Conservation (phyloP, 768 basidiomycete species). For the Boletus rubropictus region DNA sequence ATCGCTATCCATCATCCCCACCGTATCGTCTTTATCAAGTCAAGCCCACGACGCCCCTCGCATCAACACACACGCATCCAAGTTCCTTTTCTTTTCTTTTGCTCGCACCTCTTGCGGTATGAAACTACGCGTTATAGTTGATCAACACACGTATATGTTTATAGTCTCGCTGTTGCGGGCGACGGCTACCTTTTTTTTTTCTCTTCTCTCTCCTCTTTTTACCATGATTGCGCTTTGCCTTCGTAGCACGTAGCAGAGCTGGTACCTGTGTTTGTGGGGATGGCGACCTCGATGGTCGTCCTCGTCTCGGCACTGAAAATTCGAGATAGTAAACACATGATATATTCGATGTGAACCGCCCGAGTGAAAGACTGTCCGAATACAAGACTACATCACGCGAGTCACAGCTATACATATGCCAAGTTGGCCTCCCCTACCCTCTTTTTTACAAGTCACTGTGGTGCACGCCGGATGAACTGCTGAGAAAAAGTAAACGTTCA, state of each 20-base stretch:
- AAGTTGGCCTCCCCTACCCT: too few relatives aligned
- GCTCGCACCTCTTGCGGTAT: slow-evolving; percentile 13
- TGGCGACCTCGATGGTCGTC: slow-evolving; percentile 16
- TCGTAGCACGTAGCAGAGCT: slow-evolving; percentile 13
- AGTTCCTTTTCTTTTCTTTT: slow-evolving; percentile 1
- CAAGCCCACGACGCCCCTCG: slow-evolving; percentile 7
- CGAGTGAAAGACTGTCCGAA: too few relatives aligned
- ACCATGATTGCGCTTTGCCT: slow-evolving; percentile 12
- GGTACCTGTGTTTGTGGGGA: slow-evolving; percentile 3
- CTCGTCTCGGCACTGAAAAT: slow-evolving; percentile 2
- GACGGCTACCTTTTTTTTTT: background rate
- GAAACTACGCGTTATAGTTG: slow-evolving; percentile 27
- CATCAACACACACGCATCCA: slow-evolving; percentile 14
- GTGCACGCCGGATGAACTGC: background rate
- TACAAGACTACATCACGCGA: background rate
- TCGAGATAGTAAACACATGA: slow-evolving; percentile 9
- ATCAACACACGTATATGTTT: slow-evolving; percentile 18
- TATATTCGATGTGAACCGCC: too few relatives aligned
- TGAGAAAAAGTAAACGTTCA: too few relatives aligned
- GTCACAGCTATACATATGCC: background rate
- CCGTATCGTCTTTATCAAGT: slow-evolving; percentile 5
- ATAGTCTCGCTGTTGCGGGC: slow-evolving; percentile 28
- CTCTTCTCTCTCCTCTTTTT: background rate
- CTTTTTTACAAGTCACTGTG: background rate
- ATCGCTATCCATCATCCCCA: slow-evolving; percentile 22